Conservation (phyloP, 176 grass and related monocot species). For the Aegilops umbellulata region DNA sequence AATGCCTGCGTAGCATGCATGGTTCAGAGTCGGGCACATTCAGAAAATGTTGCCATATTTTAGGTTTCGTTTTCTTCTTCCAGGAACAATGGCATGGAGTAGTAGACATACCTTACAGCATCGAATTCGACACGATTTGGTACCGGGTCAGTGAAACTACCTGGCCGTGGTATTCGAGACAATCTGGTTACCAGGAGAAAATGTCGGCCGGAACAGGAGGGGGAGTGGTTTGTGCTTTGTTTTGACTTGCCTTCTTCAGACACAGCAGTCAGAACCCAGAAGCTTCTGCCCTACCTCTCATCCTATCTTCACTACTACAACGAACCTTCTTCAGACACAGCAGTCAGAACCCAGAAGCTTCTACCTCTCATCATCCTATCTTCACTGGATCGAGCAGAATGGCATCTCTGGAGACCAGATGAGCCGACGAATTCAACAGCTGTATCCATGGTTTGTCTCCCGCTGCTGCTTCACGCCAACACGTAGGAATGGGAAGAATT, state of each 20-base stretch:
- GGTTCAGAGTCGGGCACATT: background rate
- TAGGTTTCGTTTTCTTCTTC: background rate
- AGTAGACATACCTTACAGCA: background rate
- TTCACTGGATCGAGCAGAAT: background rate
- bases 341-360: conserved; percentile 26
- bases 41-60: background rate
- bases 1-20: background rate
- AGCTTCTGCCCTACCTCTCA: conserved; percentile 33
- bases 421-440: conserved; percentile 25
- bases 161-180: no score
- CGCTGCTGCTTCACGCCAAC: background rate
- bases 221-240: background rate
- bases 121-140: background rate
- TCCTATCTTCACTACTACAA: background rate
- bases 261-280: conserved; percentile 11
- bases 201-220: background rate
- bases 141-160: no score
- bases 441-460: conserved; percentile 6
- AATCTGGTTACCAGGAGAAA: background rate
- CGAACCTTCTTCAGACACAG: conserved; percentile 16
- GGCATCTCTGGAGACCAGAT: conserved; percentile 31
- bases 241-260: conserved; percentile 24
- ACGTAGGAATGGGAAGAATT: background rate
- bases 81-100: background rate
- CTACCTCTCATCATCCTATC: conserved; percentile 21